Evolutionary conservation across 2,329 filamentous ascomycete genomes (phyloP).

Genomic region (Fusarium globosum): DNA sequence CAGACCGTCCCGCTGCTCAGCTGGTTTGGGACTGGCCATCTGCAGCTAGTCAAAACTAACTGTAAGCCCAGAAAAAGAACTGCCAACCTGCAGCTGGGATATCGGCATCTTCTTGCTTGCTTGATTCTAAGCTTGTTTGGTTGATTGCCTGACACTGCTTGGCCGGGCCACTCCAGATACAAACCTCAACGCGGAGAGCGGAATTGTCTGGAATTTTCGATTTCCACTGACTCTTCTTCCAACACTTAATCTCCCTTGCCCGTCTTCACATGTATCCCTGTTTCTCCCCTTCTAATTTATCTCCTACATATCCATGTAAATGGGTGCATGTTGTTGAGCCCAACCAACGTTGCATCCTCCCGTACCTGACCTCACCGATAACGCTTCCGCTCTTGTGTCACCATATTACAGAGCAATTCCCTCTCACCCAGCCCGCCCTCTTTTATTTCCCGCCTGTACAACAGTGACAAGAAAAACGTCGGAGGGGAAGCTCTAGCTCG

Average conservation of each 20-base stretch:
- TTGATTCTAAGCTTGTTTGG: slow-evolving; percentile 18
- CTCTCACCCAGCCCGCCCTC: not conserved
- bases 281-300: slow-evolving; percentile 11
- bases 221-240: slow-evolving; percentile 29
- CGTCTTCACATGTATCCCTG: slow-evolving; percentile 19
- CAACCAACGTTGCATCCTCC: slow-evolving; percentile 29
- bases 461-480: not conserved
- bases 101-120: slow-evolving; percentile 23
- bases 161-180: not conserved
- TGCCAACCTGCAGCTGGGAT: slow-evolving; percentile 11
- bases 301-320: slow-evolving; percentile 27
- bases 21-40: slow-evolving; percentile 22
- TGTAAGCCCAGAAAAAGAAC: slow-evolving; percentile 18
- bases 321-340: slow-evolving; percentile 22
- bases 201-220: slow-evolving; percentile 31
- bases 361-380: slow-evolving; percentile 5
- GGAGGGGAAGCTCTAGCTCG: not conserved
- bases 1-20: slow-evolving; percentile 33
- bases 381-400: slow-evolving; percentile 13
- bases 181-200: slow-evolving; percentile 7
- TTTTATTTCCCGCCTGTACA: not conserved
- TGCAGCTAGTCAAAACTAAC: slow-evolving; percentile 24
- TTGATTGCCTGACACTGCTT: slow-evolving; percentile 32
- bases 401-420: not conserved
- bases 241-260: slow-evolving; percentile 9